Percentiles rank a stretch among this genome's conserved stretches.
Evolutionary conservation across 768 basidiomycete genomes (phyloP).

Genomic region (Nevesoporus exiguus): DNA sequence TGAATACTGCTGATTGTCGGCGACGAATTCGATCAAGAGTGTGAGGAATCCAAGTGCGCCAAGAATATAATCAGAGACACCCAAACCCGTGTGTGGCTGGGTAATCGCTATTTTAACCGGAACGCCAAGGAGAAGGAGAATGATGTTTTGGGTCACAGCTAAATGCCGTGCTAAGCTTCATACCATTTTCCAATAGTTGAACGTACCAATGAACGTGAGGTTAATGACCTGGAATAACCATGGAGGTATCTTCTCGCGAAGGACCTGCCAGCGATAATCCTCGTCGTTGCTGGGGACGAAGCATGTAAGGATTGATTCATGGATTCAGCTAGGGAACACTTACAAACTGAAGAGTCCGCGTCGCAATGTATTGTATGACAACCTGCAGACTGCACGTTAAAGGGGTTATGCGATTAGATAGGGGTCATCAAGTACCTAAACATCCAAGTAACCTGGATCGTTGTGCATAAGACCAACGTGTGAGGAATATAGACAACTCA

Average conservation of each 20-base stretch:
- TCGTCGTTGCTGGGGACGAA: conserved; percentile 61
- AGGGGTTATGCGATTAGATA: conserved; percentile 16
- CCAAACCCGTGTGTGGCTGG: conserved; percentile 51
- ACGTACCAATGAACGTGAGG: conserved; percentile 61
- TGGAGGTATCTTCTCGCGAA: conserved; percentile 56
- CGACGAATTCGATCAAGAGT: conserved; percentile 69
- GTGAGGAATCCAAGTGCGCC: conserved; percentile 53
- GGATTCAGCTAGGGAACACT: conserved; percentile 18
- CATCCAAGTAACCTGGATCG: conserved; percentile 52
- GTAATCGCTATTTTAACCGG: conserved; percentile 55
- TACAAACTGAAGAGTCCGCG: conserved; percentile 78
- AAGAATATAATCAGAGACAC: conserved; percentile 60
- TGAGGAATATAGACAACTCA: conserved; percentile 28
- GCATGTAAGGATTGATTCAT: not conserved
- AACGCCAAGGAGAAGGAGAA: conserved; percentile 69
- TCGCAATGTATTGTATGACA: conserved; percentile 80
- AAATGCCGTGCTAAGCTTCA: conserved; percentile 1
- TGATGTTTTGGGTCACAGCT: conserved; percentile 75
- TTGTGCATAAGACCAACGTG: not conserved
- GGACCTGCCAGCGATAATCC: conserved; percentile 88
- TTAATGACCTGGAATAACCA: conserved; percentile 61
- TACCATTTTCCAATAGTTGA: not conserved
- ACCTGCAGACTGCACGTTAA: conserved; percentile 36
- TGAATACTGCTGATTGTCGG: conserved; percentile 91
- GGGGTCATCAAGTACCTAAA: conserved; percentile 38